Conservation (phyloP, 2,329 filamentous ascomycete genomes). For the Elsinoe fawcettii region DNA sequence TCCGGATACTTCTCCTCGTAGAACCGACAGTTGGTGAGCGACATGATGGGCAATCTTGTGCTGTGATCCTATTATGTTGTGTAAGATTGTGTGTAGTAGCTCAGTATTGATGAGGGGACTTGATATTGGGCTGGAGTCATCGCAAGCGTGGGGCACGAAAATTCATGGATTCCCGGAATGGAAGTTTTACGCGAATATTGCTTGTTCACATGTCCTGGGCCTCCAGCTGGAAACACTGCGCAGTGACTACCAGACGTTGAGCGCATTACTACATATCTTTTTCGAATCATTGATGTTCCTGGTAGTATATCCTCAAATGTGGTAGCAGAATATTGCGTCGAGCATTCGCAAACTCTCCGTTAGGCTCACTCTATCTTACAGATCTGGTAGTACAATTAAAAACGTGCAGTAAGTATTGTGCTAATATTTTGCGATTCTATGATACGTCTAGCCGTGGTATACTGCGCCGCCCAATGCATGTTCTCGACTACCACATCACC, state of each 20-base stretch:
- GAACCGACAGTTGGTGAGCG: slow-evolving; percentile 84
- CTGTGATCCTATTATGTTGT: background rate
- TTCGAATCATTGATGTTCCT: no score
- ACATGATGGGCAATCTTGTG: slow-evolving; percentile 18
- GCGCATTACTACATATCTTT: no score
- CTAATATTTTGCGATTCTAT: background rate
- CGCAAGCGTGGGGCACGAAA: background rate
- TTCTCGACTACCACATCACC: background rate
- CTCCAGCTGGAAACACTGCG: no score
- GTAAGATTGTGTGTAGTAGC: background rate
- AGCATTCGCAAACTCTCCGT: no score
- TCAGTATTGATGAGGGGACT: background rate
- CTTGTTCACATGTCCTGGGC: background rate
- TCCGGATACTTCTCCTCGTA: slow-evolving; percentile 97
- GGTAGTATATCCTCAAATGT: no score
- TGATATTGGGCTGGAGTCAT: slow-evolving; percentile 5
- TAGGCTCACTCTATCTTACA: no score
- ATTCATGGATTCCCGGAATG: background rate
- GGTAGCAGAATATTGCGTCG: no score
- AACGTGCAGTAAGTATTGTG: background rate
- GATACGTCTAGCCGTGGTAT: background rate
- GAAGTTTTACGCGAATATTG: slow-evolving; percentile 9
- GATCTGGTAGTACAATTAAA: background rate
- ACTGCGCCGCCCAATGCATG: background rate
- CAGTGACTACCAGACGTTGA: no score